These are phyloP conservation scores for Debaryomyces robertsiae DNA, from an alignment of 1,139 yeast genomes.

Conservation along the genomic window DNA sequence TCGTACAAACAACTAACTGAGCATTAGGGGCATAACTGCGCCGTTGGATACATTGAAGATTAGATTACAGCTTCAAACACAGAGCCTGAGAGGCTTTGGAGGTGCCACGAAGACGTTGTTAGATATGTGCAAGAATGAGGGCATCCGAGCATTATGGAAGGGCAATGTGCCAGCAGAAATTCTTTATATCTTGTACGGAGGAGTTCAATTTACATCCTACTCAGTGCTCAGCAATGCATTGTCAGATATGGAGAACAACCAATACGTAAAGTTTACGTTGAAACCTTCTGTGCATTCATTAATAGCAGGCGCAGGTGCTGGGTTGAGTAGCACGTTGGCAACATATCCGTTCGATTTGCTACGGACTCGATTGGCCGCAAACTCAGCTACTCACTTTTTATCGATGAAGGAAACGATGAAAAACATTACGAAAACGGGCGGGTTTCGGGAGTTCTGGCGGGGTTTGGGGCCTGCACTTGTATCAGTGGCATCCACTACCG, in stretches of 20 bases:
- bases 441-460: conserved; percentile 58
- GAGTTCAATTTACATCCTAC: conserved; percentile 78
- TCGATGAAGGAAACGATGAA: conserved; percentile 48
- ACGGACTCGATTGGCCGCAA: conserved; percentile 80
- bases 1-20: conserved; percentile 22
- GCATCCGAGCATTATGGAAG: conserved; percentile 72
- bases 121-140: conserved; percentile 37
- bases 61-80: conserved; percentile 63
- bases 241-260: conserved; percentile 27
- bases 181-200: conserved; percentile 84
- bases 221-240: conserved; percentile 53
- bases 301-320: conserved; percentile 76
- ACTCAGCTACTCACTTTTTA: conserved; percentile 42
- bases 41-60: conserved; percentile 91
- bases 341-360: conserved; percentile 90
- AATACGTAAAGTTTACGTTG: conserved; percentile 23
- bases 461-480: conserved; percentile 67
- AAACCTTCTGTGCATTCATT: conserved; percentile 51
- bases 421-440: conserved; percentile 50
- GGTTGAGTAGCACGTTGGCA: conserved; percentile 65
- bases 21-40: conserved; percentile 65
- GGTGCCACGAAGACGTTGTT: conserved; percentile 22
- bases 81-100: conserved; percentile 14
- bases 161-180: conserved; percentile 93
- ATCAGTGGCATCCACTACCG: conserved; percentile 67